Evolutionary conservation across 108 stramenopile species (phyloP).

Genomic region (Nannochloropsis gaditana): DNA sequence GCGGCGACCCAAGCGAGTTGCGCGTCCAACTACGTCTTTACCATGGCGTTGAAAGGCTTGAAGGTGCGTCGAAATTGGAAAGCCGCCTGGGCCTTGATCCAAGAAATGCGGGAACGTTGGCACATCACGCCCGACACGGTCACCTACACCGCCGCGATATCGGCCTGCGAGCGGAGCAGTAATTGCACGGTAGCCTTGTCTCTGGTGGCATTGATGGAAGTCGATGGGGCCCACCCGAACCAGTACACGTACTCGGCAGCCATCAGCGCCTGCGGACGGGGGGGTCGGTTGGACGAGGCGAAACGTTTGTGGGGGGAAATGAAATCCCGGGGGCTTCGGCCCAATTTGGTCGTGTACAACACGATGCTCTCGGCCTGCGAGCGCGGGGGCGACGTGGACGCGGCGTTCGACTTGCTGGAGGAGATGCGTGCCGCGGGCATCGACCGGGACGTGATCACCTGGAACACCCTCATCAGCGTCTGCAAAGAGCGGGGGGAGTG

Average conservation of each 20-base stretch:
- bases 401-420: not conserved
- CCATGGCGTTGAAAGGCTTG: slow-evolving; percentile 9
- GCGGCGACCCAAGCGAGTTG: not conserved
- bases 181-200: not conserved
- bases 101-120: not conserved
- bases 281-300: not conserved
- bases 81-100: not conserved
- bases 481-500: not conserved
- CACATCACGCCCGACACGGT: not conserved
- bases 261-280: not conserved
- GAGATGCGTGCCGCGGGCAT: not conserved
- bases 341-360: not conserved
- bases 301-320: not conserved
- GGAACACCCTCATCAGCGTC: slow-evolving; percentile 3
- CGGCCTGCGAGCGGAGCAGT: slow-evolving; percentile 8
- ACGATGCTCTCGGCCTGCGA: not conserved
- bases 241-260: not conserved
- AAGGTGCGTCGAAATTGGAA: not conserved
- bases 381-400: not conserved
- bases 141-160: not conserved
- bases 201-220: not conserved
- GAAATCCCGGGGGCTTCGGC: not conserved
- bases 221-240: not conserved
- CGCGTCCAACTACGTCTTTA: not conserved
- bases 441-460: not conserved